Conservation (phyloP, 2,329 filamentous ascomycete genomes). For the Aspergillus neoniger region DNA sequence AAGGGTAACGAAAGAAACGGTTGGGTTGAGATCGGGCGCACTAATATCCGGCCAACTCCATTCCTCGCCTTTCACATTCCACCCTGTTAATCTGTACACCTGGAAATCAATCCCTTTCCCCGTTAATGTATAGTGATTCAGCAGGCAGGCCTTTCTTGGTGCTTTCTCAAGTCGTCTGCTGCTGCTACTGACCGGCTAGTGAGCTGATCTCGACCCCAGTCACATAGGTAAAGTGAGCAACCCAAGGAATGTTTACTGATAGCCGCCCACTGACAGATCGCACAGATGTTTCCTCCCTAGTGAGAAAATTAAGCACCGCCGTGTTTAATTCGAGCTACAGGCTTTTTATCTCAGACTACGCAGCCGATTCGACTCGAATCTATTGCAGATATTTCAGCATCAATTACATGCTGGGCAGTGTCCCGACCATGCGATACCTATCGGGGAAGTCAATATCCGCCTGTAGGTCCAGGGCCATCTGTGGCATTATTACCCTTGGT, state of each 20-base stretch:
- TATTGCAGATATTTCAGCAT: slow-evolving; percentile 4
- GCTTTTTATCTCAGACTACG: background rate
- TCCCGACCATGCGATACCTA: slow-evolving; percentile 39
- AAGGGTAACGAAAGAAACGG: background rate
- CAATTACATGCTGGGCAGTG: slow-evolving; percentile 15
- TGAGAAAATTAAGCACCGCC: background rate
- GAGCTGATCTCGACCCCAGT: background rate
- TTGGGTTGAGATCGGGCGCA: slow-evolving; percentile 1
- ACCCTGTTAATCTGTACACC: background rate
- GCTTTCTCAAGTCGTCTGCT: background rate
- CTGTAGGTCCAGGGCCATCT: slow-evolving; percentile 31
- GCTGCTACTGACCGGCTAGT: background rate
- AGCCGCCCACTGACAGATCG: background rate
- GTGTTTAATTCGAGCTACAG: background rate
- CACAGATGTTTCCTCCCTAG: background rate
- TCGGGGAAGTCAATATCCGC: slow-evolving; percentile 26
- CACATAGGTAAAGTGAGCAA: background rate
- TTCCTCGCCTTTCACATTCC: background rate
- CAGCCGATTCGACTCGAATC: slow-evolving; percentile 4
- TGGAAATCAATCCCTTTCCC: background rate
- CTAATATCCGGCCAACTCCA: slow-evolving; percentile 7
- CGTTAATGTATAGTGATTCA: background rate
- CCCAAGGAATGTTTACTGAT: too few relatives aligned
- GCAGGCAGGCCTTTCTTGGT: background rate
- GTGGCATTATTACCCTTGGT: slow-evolving; percentile 15